A percentile compares a stretch with the other conserved stretches of the same genome.
Evolutionary conservation across 495 filamentous ascomycete species (phyloP).

Genomic region (Penicillium paxilli): DNA sequence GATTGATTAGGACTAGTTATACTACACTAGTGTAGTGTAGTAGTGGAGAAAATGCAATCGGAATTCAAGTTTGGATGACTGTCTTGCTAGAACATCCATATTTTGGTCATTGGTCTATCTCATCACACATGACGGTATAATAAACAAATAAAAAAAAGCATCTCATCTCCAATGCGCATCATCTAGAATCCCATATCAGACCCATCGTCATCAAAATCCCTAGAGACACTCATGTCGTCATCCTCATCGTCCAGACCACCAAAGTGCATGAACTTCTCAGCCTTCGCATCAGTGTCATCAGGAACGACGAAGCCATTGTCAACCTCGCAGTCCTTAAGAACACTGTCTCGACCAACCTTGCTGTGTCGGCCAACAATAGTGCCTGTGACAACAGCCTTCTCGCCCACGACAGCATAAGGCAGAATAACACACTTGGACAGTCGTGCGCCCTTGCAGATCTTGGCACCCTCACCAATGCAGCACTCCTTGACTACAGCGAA

Average conservation of each 20-base stretch:
- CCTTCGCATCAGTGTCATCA: conserved; percentile 78
- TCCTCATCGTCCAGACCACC: conserved; percentile 58
- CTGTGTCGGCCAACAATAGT: conserved; percentile 78
- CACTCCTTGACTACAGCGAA: conserved; percentile 84
- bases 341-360: conserved; percentile 72
- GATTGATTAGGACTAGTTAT: too few species aligned
- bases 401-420: conserved; percentile 82
- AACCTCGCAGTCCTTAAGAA: conserved; percentile 84
- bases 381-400: conserved; percentile 72
- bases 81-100: too few species aligned
- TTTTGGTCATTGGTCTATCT: conserved; percentile 15
- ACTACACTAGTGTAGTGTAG: too few species aligned
- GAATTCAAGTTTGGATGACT: too few species aligned
- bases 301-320: conserved; percentile 83
- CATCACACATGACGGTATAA: conserved; percentile 15
- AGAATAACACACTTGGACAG: conserved; percentile 82
- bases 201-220: conserved; percentile 31
- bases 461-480: conserved; percentile 82
- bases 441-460: conserved; percentile 77
- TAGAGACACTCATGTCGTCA: conserved; percentile 36
- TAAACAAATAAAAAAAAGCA: neutral
- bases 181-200: conserved; percentile 19
- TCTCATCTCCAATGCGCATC: neutral
- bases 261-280: conserved; percentile 83
- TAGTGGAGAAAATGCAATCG: too few species aligned